Evolutionary conservation across 371 early-diverging fungal species (phyloP), one percentile per base, ranked within the genome.

Genomic region (Mucor plumbeus): DNA sequence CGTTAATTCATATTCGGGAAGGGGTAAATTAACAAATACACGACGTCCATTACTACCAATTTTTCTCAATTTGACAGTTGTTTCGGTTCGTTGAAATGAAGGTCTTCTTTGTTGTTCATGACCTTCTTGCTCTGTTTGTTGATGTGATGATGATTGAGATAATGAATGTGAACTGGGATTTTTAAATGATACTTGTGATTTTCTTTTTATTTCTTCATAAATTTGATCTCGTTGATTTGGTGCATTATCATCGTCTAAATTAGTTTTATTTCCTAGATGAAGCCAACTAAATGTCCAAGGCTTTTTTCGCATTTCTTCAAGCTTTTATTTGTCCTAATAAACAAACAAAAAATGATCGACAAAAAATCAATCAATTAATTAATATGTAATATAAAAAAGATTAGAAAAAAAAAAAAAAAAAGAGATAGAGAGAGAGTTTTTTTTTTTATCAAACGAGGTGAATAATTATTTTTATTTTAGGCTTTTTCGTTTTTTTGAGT

Each of bases 1-100:
- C 39, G 85, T 80, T 41, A 86, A 73, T 38, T 84, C 85, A 43
- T 76, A 78, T 7, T 77, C 66, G 21, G 92, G 91, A 5, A 91
- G 73, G 4, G 87, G 84, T 8, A 86, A 67, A 76, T 91, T 91
- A 64, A 91, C 73, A 78, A 87, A 91, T 7, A 92, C 85, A 21
- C 88, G 82, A 14, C 93, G 90, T 9, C 72, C 78, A 19, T 74
- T 78, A 31, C 43, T 63, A 0, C 55, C 61, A 9, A 81, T 74
- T 15, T 63, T 72, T 44, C 81, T 68, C 47, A 83, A 61, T 53
- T 74, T 74, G 54, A 80, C 77, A 19, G 53, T 69, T 48, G 77
- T 68, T 36, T 65, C 48, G 6, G 54, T 65, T 13, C 69, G 71
- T 4, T 59, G 61, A 4, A 63, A 5, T 0, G 61, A 61, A 54